Percentiles rank a stretch among this genome's conserved stretches.
These are phyloP conservation scores for Dryas integrifolia DNA, from an alignment of 331 rosid genomes.

Conservation along the genomic window DNA sequence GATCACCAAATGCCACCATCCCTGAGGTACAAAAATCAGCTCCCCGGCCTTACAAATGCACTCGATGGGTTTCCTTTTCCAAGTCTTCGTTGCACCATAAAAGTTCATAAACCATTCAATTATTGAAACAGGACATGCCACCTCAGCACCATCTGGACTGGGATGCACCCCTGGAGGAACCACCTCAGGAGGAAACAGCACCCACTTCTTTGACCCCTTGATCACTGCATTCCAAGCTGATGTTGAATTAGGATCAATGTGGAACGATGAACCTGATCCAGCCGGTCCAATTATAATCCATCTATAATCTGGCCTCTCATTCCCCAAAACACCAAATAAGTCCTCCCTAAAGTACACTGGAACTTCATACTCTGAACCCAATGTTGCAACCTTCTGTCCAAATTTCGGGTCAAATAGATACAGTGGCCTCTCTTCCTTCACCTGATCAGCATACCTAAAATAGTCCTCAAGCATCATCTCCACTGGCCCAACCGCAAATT, in stretches of 20 bases:
- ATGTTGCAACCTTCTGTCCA: conserved; percentile 66
- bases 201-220: conserved; percentile 91
- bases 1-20: conserved; percentile 99
- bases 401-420: conserved; percentile 84
- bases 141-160: conserved; percentile 91
- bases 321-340: conserved; percentile 69
- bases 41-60: conserved; percentile 88
- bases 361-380: conserved; percentile 68
- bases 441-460: conserved; percentile 67
- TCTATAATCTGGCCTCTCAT: conserved; percentile 75
- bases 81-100: conserved; percentile 62
- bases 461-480: conserved; percentile 77
- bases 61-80: conserved; percentile 79
- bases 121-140: conserved; percentile 88
- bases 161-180: conserved; percentile 93
- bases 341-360: conserved; percentile 77
- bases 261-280: conserved; percentile 92
- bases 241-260: conserved; percentile 91
- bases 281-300: conserved; percentile 91
- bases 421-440: conserved; percentile 78
- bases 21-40: conserved; percentile 80
- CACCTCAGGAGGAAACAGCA: conserved; percentile 83
- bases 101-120: conserved; percentile 98
- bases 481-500: conserved; percentile 74
- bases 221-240: conserved; percentile 97